Conservation (phyloP, 176 grass and related monocot species). For the Triticum timopheevii region DNA sequence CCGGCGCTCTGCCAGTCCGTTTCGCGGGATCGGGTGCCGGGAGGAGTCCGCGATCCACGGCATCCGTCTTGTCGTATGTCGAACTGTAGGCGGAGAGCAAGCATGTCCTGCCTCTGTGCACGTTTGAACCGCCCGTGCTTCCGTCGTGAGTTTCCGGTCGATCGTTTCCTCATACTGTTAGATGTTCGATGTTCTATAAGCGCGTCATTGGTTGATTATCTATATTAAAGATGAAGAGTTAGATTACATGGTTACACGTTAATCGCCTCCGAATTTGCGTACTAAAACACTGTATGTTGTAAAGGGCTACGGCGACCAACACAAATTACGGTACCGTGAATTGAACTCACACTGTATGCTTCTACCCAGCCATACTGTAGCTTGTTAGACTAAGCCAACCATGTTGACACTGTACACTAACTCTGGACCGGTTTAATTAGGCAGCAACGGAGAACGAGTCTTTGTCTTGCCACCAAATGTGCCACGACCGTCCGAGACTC, state of each 20-base stretch:
- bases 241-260: too few relatives aligned
- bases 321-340: background rate
- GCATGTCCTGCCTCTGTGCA: background rate
- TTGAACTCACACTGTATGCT: background rate
- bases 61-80: background rate
- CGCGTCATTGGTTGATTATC: too few relatives aligned
- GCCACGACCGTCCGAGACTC: background rate
- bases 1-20: background rate
- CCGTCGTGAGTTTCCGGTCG: too few relatives aligned
- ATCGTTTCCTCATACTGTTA: too few relatives aligned
- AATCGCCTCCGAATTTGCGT: too few relatives aligned
- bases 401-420: background rate
- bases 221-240: too few relatives aligned
- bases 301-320: too few relatives aligned
- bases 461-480: background rate
- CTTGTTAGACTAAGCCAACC: background rate
- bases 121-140: background rate
- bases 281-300: too few relatives aligned
- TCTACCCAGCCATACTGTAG: background rate
- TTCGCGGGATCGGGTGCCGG: background rate
- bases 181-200: too few relatives aligned
- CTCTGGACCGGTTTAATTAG: background rate
- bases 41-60: background rate
- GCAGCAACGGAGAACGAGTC: background rate
- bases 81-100: background rate